Percentiles rank a stretch among this genome's conserved stretches.
Evolutionary conservation across 768 basidiomycete genomes (phyloP).

Genomic region (Daedaleopsis nitida): DNA sequence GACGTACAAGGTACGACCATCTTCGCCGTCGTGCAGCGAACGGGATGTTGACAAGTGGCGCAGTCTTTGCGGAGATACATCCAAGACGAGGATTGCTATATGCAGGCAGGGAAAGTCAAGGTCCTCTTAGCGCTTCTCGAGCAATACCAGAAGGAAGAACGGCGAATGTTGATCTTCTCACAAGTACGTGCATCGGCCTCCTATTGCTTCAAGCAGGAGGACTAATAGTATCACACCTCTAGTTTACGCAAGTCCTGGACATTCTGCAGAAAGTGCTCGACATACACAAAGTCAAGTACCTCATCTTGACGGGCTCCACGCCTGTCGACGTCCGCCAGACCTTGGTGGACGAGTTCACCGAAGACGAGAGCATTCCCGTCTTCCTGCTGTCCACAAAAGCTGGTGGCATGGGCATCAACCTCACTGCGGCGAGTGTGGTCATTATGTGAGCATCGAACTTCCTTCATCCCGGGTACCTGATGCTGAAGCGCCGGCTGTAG

Average conservation of each 20-base stretch:
- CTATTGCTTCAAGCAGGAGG: neutral
- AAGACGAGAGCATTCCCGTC: slow-evolving; percentile 79
- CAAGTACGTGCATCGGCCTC: slow-evolving; percentile 56
- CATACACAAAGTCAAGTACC: slow-evolving; percentile 69
- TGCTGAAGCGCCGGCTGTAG: slow-evolving; percentile 36
- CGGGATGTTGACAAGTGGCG: neutral
- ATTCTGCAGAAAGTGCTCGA: slow-evolving; percentile 86
- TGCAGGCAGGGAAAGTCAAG: slow-evolving; percentile 87
- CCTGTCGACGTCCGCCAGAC: slow-evolving; percentile 92
- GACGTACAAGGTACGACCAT: slow-evolving; percentile 73
- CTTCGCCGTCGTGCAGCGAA: neutral
- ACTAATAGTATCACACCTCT: neutral
- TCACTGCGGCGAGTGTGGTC: slow-evolving; percentile 94
- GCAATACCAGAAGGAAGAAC: slow-evolving; percentile 62
- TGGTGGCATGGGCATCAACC: slow-evolving; percentile 94
- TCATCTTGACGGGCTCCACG: slow-evolving; percentile 89
- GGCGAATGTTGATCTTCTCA: slow-evolving; percentile 92
- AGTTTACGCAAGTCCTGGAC: slow-evolving; percentile 97
- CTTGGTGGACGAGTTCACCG: slow-evolving; percentile 93
- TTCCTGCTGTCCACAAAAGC: slow-evolving; percentile 94
- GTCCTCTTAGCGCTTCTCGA: slow-evolving; percentile 72
- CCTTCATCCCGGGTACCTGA: neutral
- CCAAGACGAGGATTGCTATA: slow-evolving; percentile 72
- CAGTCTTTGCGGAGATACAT: slow-evolving; percentile 76
- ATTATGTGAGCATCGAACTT: slow-evolving; percentile 62